These are phyloP conservation scores for Pseudisothecium myosuroides DNA, from an alignment of 225 moss, liverwort and hornwort species.

Conservation along the genomic window DNA sequence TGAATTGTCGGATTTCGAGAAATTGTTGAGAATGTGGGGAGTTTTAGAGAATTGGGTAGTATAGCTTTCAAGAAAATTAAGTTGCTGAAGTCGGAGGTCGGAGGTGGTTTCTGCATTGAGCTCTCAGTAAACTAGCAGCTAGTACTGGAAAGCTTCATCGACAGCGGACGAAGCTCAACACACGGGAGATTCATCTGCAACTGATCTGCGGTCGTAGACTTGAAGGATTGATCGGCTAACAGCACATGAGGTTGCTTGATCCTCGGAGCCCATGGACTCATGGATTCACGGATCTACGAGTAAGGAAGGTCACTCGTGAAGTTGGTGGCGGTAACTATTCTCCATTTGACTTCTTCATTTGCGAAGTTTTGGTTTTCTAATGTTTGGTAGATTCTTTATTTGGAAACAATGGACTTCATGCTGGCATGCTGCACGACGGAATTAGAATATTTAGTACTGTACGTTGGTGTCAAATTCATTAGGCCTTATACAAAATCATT, in stretches of 20 bases:
- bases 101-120: not conserved
- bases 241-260: not conserved
- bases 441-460: not conserved
- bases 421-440: not conserved
- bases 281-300: not conserved
- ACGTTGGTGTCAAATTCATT: too few relatives aligned
- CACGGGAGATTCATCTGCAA: not conserved
- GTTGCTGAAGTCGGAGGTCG: not conserved
- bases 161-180: not conserved
- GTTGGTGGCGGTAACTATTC: not conserved
- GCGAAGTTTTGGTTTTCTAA: not conserved
- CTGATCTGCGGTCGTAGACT: not conserved
- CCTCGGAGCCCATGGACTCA: not conserved
- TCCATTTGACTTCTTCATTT: not conserved
- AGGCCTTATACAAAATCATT: too few relatives aligned
- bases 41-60: not conserved
- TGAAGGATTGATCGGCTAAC: not conserved
- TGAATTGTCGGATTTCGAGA: too few relatives aligned
- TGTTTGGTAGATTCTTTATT: not conserved
- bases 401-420: not conserved
- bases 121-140: not conserved
- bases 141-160: not conserved
- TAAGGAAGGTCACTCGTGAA: too few relatives aligned
- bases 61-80: not conserved
- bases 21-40: not conserved